phyloP scores from a whole-genome alignment of 2,329 filamentous ascomycete genomes.

The Talaromyces sp. region DNA sequence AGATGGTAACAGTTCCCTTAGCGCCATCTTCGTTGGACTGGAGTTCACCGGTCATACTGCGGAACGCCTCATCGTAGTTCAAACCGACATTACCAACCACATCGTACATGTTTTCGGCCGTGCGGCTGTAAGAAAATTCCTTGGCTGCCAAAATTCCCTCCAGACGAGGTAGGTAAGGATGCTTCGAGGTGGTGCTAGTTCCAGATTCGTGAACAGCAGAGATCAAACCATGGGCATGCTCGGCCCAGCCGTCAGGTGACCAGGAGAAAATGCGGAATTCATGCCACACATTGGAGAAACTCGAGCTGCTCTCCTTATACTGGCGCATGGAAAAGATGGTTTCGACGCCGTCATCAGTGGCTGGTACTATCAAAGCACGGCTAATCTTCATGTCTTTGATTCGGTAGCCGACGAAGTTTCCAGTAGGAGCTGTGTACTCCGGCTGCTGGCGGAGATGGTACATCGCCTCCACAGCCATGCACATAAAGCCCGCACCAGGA shows the following conservation, averaged over 20 bases:
- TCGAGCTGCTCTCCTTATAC: neutral
- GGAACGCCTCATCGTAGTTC: neutral
- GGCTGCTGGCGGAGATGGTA: neutral
- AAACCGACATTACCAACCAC: neutral
- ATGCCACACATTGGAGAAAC: neutral
- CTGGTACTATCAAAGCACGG: neutral
- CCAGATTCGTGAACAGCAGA: neutral
- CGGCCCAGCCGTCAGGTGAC: neutral
- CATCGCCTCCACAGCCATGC: conserved; percentile 21
- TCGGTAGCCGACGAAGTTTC: neutral
- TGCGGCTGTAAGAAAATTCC: neutral
- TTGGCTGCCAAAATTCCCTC: neutral
- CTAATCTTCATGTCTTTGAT: conserved; percentile 2
- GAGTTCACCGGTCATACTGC: neutral
- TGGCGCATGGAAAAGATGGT: neutral
- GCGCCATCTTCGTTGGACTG: neutral
- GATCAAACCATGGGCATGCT: neutral
- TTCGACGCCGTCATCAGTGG: neutral
- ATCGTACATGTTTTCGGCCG: conserved; percentile 1
- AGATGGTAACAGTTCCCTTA: neutral
- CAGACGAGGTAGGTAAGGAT: neutral
- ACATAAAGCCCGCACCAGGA: conserved; percentile 24
- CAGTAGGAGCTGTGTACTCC: neutral
- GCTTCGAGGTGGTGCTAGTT: neutral
- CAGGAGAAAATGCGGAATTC: conserved; percentile 1